Conservation (phyloP, 345 rosid genomes). For the Brassica rapa region DNA sequence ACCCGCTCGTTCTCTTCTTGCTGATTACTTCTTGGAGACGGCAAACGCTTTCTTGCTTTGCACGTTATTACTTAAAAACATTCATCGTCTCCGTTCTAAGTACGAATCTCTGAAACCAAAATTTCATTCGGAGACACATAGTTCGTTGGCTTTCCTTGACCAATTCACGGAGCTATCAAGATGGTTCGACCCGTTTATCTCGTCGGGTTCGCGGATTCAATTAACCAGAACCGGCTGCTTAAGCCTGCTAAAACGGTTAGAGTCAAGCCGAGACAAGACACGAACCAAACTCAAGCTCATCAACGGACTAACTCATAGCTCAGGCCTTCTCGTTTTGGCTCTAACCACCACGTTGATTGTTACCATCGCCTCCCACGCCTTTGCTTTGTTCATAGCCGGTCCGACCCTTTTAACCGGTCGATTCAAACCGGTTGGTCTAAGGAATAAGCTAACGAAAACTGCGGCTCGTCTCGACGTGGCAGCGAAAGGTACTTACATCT, state of each 20-base stretch:
- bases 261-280: constrained; percentile 53
- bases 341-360: constrained; percentile 61
- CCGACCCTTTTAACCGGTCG: constrained; percentile 53
- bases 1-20: constrained; percentile 42
- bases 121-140: constrained; percentile 24
- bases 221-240: constrained; percentile 46
- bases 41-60: constrained; percentile 63
- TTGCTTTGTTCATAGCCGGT: constrained; percentile 63
- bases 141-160: constrained; percentile 1
- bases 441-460: constrained; percentile 43
- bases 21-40: constrained; percentile 59
- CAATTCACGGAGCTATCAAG: constrained; percentile 40
- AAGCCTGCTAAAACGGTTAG: constrained; percentile 53
- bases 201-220: constrained; percentile 41
- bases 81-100: constrained; percentile 50
- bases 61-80: constrained; percentile 51
- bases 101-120: constrained; percentile 40
- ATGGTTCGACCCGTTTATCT: constrained; percentile 41
- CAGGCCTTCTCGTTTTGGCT: constrained; percentile 61
- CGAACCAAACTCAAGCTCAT: constrained; percentile 47
- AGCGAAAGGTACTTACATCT: constrained; percentile 77
- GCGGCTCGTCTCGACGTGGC: constrained; percentile 64
- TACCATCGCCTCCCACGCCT: constrained; percentile 66
- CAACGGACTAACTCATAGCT: constrained; percentile 49
- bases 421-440: constrained; percentile 43